These are phyloP conservation scores for Aureobasidium sp. DNA, from an alignment of 2,329 filamentous ascomycete genomes.

Conservation along the genomic window DNA sequence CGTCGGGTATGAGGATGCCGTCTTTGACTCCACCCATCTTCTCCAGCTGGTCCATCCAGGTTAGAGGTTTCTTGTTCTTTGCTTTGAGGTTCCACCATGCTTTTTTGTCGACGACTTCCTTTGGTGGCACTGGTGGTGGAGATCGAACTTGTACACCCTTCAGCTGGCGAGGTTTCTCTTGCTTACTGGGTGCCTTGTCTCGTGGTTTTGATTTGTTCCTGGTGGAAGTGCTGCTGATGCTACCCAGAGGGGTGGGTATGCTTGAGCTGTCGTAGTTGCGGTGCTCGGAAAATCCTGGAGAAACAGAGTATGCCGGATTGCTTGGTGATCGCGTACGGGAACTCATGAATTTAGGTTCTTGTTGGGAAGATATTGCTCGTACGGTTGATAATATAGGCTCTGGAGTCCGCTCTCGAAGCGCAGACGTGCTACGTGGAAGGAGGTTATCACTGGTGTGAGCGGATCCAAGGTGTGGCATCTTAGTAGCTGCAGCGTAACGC, in stretches of 20 bases:
- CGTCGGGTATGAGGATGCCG: slow-evolving; percentile 33
- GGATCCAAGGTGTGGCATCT: slow-evolving; percentile 1
- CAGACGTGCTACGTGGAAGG: slow-evolving; percentile 13
- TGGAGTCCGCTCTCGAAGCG: neutral
- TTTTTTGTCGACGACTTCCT: slow-evolving; percentile 18
- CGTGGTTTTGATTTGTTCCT: slow-evolving; percentile 16
- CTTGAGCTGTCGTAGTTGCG: slow-evolving; percentile 9
- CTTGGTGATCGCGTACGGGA: neutral
- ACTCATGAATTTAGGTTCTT: neutral
- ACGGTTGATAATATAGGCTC: neutral
- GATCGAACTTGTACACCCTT: slow-evolving; percentile 16
- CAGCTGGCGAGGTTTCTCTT: slow-evolving; percentile 17
- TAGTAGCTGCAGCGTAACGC: neutral
- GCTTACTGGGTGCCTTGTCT: slow-evolving; percentile 5
- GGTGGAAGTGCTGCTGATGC: slow-evolving; percentile 12
- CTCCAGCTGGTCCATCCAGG: slow-evolving; percentile 35
- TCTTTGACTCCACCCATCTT: slow-evolving; percentile 31
- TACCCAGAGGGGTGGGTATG: slow-evolving; percentile 7
- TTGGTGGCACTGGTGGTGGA: slow-evolving; percentile 14
- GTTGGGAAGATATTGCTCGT: neutral
- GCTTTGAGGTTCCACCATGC: slow-evolving; percentile 26
- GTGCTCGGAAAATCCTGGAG: slow-evolving; percentile 2
- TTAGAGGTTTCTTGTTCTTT: slow-evolving; percentile 30
- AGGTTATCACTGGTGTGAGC: slow-evolving; percentile 9
- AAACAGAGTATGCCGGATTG: neutral